Evolutionary conservation across 495 filamentous ascomycete genomes (phyloP).

Genomic region (Saxophila tyrrhenica): DNA sequence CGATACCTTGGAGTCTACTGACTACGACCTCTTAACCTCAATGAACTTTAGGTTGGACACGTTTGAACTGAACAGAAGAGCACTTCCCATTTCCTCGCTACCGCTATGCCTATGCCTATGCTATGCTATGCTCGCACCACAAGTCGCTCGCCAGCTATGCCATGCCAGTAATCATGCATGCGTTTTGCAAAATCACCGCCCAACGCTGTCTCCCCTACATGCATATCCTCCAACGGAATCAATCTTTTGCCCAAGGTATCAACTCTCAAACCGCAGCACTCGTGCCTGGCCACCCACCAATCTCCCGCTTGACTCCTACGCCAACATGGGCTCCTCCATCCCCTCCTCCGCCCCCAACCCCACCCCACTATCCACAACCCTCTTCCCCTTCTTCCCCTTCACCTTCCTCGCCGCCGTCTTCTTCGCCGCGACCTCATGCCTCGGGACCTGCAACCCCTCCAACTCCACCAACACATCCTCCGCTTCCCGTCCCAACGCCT

Average conservation of each 20-base stretch:
- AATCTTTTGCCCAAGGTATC: background rate
- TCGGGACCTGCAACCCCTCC: background rate
- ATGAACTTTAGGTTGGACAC: too few relatives aligned
- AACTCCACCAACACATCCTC: constrained; percentile 1
- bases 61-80: too few relatives aligned
- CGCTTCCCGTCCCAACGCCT: background rate
- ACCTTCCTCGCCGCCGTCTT: background rate
- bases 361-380: background rate
- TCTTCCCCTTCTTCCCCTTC: background rate
- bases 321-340: background rate
- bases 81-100: too few relatives aligned
- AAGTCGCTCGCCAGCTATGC: too few relatives aligned
- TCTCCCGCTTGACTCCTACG: background rate
- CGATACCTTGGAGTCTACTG: too few relatives aligned
- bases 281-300: background rate
- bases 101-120: too few relatives aligned
- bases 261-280: background rate
- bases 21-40: too few relatives aligned
- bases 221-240: too few relatives aligned
- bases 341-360: background rate
- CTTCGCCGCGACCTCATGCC: background rate
- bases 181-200: too few relatives aligned
- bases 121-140: too few relatives aligned
- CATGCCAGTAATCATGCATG: too few relatives aligned
- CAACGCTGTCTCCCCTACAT: too few relatives aligned